Conservation (phyloP, 129 eudicot species). For the Helichrysum umbraculigerum region DNA sequence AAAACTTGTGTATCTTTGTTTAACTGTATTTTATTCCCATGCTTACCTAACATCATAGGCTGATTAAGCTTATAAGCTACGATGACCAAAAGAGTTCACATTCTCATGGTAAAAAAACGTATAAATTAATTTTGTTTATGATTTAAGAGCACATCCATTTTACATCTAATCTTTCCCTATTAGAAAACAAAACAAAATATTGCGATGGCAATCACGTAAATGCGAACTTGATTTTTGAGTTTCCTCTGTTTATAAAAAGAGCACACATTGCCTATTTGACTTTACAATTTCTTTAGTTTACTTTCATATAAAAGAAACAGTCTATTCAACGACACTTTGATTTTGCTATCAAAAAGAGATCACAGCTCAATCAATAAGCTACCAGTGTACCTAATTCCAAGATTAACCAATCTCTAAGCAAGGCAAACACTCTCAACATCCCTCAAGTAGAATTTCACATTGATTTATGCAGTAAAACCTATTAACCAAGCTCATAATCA, state of each 20-base stretch:
- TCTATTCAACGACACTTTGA: neutral
- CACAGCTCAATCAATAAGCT: neutral
- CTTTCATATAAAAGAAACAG: neutral
- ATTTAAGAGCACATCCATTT: neutral
- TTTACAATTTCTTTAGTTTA: neutral
- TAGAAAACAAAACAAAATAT: neutral
- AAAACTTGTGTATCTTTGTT: slow-evolving; percentile 65
- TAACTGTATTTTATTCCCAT: slow-evolving; percentile 83
- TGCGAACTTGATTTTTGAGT: neutral
- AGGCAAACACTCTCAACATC: neutral
- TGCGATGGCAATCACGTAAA: neutral
- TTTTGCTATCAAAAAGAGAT: neutral
- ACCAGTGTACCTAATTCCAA: neutral
- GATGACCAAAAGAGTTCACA: slow-evolving; percentile 10
- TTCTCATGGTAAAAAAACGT: neutral
- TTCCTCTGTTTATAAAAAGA: neutral
- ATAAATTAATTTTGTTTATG: neutral
- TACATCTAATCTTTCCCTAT: neutral
- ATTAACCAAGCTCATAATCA: neutral
- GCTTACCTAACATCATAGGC: slow-evolving; percentile 66
- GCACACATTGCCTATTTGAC: neutral
- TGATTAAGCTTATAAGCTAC: slow-evolving; percentile 24
- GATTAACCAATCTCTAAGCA: neutral
- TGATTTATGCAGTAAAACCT: neutral
- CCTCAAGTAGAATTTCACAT: neutral